A percentile compares a stretch with the other conserved stretches of the same genome.
Evolutionary conservation across 2,329 filamentous ascomycete genomes (phyloP).

Genomic region (Aureobasidium mangrovei): DNA sequence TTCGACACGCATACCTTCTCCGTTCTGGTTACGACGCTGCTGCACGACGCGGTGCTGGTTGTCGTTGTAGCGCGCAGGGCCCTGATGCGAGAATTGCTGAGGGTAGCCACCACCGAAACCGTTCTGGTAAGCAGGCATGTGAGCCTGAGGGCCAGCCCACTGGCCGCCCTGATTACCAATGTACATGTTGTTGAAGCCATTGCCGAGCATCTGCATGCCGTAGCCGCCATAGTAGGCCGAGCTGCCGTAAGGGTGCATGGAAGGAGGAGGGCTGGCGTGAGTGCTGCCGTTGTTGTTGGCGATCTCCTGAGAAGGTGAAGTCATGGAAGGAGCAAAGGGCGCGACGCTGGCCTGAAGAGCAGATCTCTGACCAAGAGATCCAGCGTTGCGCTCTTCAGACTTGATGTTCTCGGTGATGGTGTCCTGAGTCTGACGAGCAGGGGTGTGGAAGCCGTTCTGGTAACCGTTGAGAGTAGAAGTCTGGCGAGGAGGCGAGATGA

Average conservation of each 20-base stretch:
- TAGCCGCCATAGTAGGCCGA: constrained; percentile 42
- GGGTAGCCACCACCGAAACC: constrained; percentile 50
- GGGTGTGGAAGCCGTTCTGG: constrained; percentile 28
- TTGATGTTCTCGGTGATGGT: constrained; percentile 44
- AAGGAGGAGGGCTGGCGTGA: constrained; percentile 15
- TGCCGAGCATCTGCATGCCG: constrained; percentile 54
- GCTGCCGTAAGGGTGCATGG: constrained; percentile 23
- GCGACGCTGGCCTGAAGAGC: constrained; percentile 71
- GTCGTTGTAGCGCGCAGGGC: constrained; percentile 51
- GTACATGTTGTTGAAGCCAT: constrained; percentile 60
- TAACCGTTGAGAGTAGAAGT: constrained; percentile 46
- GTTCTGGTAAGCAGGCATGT: constrained; percentile 34
- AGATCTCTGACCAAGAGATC: constrained; percentile 56
- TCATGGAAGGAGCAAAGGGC: constrained; percentile 62
- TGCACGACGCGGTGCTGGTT: constrained; percentile 68
- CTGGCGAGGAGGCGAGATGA: constrained; percentile 12
- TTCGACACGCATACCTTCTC: constrained; percentile 48
- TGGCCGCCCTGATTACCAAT: constrained; percentile 32
- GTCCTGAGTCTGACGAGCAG: constrained; percentile 60
- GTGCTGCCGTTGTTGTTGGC: constrained; percentile 1
- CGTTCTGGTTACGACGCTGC: constrained; percentile 64
- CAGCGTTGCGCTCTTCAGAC: constrained; percentile 38
- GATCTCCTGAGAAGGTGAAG: constrained; percentile 21
- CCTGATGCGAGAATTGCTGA: constrained; percentile 29
- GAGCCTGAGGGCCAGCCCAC: constrained; percentile 16